Conservation (phyloP, 75 land plant species). For the Pinus tabuliformis region DNA sequence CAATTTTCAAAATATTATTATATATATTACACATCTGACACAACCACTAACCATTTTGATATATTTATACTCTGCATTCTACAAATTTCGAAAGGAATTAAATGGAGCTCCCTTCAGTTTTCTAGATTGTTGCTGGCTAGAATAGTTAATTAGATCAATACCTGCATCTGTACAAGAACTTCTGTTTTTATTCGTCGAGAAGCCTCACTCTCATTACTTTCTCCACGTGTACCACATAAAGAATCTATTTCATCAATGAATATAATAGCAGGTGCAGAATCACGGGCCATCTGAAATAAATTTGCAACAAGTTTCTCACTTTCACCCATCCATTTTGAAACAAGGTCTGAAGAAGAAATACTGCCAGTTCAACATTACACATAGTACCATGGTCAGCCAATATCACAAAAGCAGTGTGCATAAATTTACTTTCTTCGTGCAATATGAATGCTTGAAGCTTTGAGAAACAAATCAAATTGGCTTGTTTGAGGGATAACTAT, state of each 20-base stretch:
- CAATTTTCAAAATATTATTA: background rate
- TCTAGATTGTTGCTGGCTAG: background rate
- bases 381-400: background rate
- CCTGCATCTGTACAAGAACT: conserved; percentile 60
- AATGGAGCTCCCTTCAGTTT: background rate
- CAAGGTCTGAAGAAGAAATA: conserved; percentile 53
- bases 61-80: background rate
- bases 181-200: conserved; percentile 56
- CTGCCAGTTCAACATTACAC: conserved; percentile 19
- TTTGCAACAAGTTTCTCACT: conserved; percentile 52
- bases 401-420: background rate
- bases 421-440: background rate
- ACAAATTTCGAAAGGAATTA: background rate
- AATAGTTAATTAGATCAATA: conserved; percentile 8
- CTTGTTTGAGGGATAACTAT: background rate
- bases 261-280: conserved; percentile 45
- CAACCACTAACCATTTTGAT: background rate
- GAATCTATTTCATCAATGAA: conserved; percentile 55
- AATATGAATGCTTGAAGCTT: background rate
- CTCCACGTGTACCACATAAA: conserved; percentile 47
- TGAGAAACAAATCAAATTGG: background rate
- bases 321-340: conserved; percentile 61
- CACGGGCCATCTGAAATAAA: conserved; percentile 51
- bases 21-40: background rate
- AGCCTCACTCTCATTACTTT: conserved; percentile 55